Conservation (phyloP, 225 moss, liverwort and hornwort genomes). For the Physcomitrium patens region DNA sequence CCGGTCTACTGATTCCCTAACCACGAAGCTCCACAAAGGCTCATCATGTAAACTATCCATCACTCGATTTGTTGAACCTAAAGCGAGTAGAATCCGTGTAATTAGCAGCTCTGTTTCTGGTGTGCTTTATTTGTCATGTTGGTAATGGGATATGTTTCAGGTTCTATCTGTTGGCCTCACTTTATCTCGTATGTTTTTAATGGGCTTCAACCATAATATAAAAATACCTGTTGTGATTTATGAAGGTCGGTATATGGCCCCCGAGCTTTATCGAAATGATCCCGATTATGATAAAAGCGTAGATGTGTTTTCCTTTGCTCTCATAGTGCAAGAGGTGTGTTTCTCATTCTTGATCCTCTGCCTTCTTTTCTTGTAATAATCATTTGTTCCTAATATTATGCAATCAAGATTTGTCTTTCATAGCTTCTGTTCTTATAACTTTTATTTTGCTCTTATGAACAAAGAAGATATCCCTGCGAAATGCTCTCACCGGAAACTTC, state of each 20-base stretch:
- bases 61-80: background rate
- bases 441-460: background rate
- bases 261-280: constrained; percentile 53
- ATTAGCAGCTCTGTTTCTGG: background rate
- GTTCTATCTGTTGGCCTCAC: background rate
- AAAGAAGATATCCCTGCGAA: background rate
- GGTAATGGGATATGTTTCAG: background rate
- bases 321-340: constrained; percentile 69
- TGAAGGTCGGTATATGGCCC: constrained; percentile 73
- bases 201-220: background rate
- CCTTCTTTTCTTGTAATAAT: background rate
- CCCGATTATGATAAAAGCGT: constrained; percentile 52
- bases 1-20: constrained; percentile 48
- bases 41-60: constrained; percentile 55
- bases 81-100: constrained; percentile 3
- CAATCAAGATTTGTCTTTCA: constrained; percentile 1
- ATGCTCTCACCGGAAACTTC: background rate
- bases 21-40: constrained; percentile 51
- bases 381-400: background rate
- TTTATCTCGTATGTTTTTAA: background rate
- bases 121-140: background rate
- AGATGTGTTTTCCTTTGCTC: constrained; percentile 71
- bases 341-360: background rate
- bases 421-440: background rate
- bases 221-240: background rate